Conservation (phyloP, 2,329 filamentous ascomycete species). For the Botrytis byssoidea region DNA sequence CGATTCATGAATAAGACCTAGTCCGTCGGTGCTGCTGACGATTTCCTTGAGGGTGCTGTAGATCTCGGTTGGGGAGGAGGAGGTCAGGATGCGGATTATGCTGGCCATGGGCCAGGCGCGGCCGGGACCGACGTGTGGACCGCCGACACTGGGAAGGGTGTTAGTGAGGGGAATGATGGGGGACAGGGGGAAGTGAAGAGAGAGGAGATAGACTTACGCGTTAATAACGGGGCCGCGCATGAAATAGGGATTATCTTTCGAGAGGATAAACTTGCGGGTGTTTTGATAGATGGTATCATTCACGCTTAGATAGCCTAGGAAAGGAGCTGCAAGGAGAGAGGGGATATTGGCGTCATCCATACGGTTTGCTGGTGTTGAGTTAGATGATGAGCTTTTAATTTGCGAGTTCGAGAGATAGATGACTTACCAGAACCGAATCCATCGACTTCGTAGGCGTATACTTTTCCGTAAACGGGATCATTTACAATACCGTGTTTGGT, state of each 20-base stretch:
- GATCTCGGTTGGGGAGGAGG: conserved; percentile 35
- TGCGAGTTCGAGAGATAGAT: conserved; percentile 33
- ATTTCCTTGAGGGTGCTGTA: conserved; percentile 33
- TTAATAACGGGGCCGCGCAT: conserved; percentile 54
- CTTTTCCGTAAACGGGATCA: conserved; percentile 61
- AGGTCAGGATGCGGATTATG: conserved; percentile 53
- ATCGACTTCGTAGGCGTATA: conserved; percentile 77
- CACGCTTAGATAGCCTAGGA: conserved; percentile 58
- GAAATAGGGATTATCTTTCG: conserved; percentile 76
- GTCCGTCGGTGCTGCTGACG: conserved; percentile 31
- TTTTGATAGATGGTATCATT: conserved; percentile 70
- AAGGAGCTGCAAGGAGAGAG: conserved; percentile 62
- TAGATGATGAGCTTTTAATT: not conserved
- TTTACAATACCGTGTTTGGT: conserved; percentile 68
- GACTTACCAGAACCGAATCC: conserved; percentile 57
- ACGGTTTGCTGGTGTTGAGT: conserved; percentile 46
- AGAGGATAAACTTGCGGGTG: conserved; percentile 75
- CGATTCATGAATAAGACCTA: conserved; percentile 51
- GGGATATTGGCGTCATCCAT: conserved; percentile 76
- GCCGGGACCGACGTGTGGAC: conserved; percentile 60
- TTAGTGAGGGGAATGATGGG: not conserved
- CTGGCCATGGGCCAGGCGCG: conserved; percentile 55
- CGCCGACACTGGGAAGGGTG: conserved; percentile 59
- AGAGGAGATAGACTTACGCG: conserved; percentile 47
- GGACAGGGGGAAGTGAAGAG: conserved; percentile 53